phyloP scores from a whole-genome alignment of 306 rosid genomes.

The Glycine soja region DNA sequence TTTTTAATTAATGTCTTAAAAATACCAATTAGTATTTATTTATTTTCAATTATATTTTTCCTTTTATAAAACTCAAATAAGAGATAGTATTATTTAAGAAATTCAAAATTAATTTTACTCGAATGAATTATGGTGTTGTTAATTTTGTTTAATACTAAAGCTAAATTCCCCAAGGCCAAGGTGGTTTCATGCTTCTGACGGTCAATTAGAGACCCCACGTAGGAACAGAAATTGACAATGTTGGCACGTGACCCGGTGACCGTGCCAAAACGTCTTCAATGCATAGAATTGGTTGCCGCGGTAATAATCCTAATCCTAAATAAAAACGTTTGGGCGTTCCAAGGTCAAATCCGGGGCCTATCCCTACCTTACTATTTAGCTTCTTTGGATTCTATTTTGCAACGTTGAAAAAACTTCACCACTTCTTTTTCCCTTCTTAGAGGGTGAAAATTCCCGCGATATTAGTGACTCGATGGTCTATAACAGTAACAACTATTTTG shows the following conservation, averaged over 20 bases:
- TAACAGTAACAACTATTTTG: slow-evolving; percentile 12
- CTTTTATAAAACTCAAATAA: no score
- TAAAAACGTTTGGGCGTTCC: slow-evolving; percentile 33
- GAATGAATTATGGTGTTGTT: no score
- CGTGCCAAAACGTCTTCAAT: slow-evolving; percentile 48
- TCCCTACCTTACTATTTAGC: background rate
- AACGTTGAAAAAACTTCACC: slow-evolving; percentile 39
- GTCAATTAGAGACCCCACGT: slow-evolving; percentile 52
- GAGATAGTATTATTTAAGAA: no score
- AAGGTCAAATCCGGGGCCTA: slow-evolving; percentile 62
- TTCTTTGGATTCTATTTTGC: slow-evolving; percentile 68
- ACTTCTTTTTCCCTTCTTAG: background rate
- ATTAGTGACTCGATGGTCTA: background rate
- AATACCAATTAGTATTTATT: no score
- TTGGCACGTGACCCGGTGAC: slow-evolving; percentile 47
- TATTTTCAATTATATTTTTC: no score
- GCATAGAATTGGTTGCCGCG: slow-evolving; percentile 35
- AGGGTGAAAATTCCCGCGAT: slow-evolving; percentile 22
- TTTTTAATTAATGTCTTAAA: no score
- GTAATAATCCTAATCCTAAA: background rate
- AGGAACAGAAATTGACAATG: slow-evolving; percentile 48
- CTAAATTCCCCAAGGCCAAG: background rate
- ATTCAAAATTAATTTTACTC: no score
- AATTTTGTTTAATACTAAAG: no score
- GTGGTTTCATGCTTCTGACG: slow-evolving; percentile 46